A percentile compares a stretch with the other conserved stretches of the same genome.
phyloP scores from a whole-genome alignment of 2,329 filamentous ascomycete genomes.

The Diaporthe eres region DNA sequence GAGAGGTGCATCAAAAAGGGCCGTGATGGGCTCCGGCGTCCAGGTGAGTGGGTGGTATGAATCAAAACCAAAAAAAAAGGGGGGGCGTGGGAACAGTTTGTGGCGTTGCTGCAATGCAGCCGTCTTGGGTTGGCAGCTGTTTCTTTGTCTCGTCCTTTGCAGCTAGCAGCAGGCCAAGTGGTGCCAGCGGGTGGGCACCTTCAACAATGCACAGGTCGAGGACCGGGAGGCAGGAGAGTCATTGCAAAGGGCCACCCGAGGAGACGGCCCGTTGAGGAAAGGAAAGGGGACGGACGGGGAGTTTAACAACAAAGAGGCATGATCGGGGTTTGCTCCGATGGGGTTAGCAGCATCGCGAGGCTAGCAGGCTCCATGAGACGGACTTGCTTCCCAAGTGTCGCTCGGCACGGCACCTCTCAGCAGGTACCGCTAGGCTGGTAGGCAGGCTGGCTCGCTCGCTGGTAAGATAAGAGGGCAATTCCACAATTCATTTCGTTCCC shows the following conservation, averaged over 20 bases:
- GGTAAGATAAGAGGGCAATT: conserved; percentile 1
- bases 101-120: conserved; percentile 15
- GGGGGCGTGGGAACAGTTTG: neutral
- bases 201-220: neutral
- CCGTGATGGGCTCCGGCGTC: neutral
- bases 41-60: neutral
- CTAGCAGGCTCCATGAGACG: conserved; percentile 29
- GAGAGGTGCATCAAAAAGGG: neutral
- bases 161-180: neutral
- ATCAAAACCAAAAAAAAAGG: neutral
- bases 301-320: conserved; percentile 12
- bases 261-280: neutral
- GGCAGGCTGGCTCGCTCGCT: neutral
- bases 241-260: neutral
- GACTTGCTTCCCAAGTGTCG: conserved; percentile 2
- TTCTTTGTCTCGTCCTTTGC: neutral
- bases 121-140: neutral
- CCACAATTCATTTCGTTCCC: conserved; percentile 29
- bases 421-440: neutral
- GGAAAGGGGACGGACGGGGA: conserved; percentile 12
- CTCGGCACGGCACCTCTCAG: conserved; percentile 25
- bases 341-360: conserved; percentile 31
- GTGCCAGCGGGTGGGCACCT: neutral
- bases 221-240: neutral
- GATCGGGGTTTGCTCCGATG: conserved; percentile 27